Percentiles rank a stretch among this genome's conserved stretches.
phyloP scores from a whole-genome alignment of 2,329 filamentous ascomycete genomes.

The Incumbomyces delicatus region DNA sequence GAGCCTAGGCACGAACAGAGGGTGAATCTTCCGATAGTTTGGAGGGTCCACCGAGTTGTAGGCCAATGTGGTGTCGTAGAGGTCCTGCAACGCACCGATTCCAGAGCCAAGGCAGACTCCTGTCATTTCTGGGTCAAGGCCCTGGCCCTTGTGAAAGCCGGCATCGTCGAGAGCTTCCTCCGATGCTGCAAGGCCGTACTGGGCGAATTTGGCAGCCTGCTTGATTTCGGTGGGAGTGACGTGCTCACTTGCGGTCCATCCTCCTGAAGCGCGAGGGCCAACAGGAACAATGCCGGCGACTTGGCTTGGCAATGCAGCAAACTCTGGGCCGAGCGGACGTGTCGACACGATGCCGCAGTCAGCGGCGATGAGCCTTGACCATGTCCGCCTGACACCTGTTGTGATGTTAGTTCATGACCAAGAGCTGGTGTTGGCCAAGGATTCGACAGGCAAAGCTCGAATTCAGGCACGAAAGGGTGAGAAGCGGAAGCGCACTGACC shows the following conservation, averaged over 20 bases:
- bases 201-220: conserved; percentile 82
- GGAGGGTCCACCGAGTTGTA: conserved; percentile 50
- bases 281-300: conserved; percentile 73
- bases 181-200: conserved; percentile 80
- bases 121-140: conserved; percentile 61
- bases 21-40: conserved; percentile 76
- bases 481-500: conserved; percentile 35
- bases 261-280: conserved; percentile 36
- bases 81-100: conserved; percentile 86
- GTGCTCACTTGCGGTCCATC: conserved; percentile 37
- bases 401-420: neutral
- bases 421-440: neutral
- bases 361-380: conserved; percentile 69
- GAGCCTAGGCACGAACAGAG: conserved; percentile 83
- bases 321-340: conserved; percentile 50
- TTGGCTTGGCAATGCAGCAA: conserved; percentile 67
- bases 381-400: conserved; percentile 60
- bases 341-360: conserved; percentile 73
- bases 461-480: conserved; percentile 5
- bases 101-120: conserved; percentile 91
- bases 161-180: conserved; percentile 80
- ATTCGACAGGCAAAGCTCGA: conserved; percentile 1
- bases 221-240: conserved; percentile 47
- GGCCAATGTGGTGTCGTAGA: conserved; percentile 71
- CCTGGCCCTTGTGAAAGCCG: conserved; percentile 55